These are phyloP conservation scores for Uronychia binucleata DNA, from an alignment of 73 alveolate species.

Conservation along the genomic window DNA sequence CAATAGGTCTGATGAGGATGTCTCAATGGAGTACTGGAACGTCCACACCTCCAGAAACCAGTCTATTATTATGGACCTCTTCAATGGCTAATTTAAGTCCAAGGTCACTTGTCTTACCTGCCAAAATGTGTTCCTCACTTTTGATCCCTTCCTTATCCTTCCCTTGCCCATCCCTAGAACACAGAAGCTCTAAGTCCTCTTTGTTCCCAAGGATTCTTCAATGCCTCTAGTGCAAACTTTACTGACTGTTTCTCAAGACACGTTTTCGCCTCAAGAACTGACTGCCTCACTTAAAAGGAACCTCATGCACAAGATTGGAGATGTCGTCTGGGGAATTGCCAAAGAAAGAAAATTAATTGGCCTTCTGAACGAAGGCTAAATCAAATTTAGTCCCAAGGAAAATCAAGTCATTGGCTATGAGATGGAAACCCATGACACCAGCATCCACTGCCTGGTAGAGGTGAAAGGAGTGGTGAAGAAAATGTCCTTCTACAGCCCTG, in stretches of 20 bases:
- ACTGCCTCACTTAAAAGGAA: slow-evolving; percentile 2
- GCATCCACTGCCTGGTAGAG: not conserved
- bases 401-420: slow-evolving; percentile 33
- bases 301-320: not conserved
- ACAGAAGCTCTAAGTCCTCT: not conserved
- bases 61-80: slow-evolving; percentile 72
- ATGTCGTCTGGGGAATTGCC: not conserved
- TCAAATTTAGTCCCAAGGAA: too few relatives aligned
- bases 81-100: slow-evolving; percentile 79
- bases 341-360: not conserved
- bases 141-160: slow-evolving; percentile 77
- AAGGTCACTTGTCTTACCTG: slow-evolving; percentile 68
- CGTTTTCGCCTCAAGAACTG: not conserved
- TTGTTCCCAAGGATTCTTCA: not conserved
- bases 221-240: not conserved
- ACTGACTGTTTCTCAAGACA: not conserved
- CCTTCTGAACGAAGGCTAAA: not conserved
- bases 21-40: slow-evolving; percentile 33
- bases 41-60: slow-evolving; percentile 59
- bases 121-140: slow-evolving; percentile 45
- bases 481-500: not conserved
- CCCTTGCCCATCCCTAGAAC: slow-evolving; percentile 69
- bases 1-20: slow-evolving; percentile 21
- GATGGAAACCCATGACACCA: not conserved
- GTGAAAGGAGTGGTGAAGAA: not conserved